Percentiles rank a stretch among this genome's conserved stretches.
Evolutionary conservation across 495 filamentous ascomycete genomes (phyloP).

Genomic region (Delitschia confertaspora): DNA sequence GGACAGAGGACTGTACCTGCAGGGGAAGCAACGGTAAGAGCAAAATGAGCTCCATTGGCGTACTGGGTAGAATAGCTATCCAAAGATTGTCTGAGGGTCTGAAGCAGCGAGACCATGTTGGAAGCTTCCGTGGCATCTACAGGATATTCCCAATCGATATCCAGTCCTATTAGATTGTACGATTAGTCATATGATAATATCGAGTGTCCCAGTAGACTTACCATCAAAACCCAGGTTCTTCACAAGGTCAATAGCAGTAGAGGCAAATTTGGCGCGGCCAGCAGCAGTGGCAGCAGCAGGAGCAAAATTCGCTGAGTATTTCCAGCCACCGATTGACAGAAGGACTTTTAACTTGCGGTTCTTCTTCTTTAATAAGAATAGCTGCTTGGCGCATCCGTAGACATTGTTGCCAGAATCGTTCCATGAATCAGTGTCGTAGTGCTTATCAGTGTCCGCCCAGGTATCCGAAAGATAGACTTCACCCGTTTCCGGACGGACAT

Average conservation of each 20-base stretch:
- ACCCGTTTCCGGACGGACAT: constrained; percentile 64
- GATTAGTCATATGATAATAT: background rate
- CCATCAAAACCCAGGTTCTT: constrained; percentile 44
- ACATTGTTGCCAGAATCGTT: constrained; percentile 49
- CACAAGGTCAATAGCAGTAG: constrained; percentile 55
- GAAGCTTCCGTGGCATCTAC: constrained; percentile 48
- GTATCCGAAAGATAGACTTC: constrained; percentile 76
- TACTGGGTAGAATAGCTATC: constrained; percentile 20
- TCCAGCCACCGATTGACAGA: constrained; percentile 94
- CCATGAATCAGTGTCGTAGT: constrained; percentile 73
- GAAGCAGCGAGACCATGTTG: constrained; percentile 56
- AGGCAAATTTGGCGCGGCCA: constrained; percentile 57
- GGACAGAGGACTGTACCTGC: constrained; percentile 37
- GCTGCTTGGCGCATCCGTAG: constrained; percentile 90
- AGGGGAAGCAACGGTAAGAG: constrained; percentile 67
- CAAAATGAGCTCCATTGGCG: constrained; percentile 45
- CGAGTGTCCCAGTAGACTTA: constrained; percentile 1
- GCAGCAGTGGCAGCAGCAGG: constrained; percentile 55
- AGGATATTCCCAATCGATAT: constrained; percentile 30
- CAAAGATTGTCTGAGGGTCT: constrained; percentile 4
- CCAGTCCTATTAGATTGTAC: constrained; percentile 15
- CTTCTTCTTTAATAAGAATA: constrained; percentile 80
- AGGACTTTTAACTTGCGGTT: constrained; percentile 85
- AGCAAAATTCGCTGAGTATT: constrained; percentile 84
- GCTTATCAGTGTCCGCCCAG: constrained; percentile 80